A percentile compares a stretch with the other conserved stretches of the same genome.
Evolutionary conservation across 1,139 yeast genomes (phyloP).

Genomic region (Debaryomyces sp.): DNA sequence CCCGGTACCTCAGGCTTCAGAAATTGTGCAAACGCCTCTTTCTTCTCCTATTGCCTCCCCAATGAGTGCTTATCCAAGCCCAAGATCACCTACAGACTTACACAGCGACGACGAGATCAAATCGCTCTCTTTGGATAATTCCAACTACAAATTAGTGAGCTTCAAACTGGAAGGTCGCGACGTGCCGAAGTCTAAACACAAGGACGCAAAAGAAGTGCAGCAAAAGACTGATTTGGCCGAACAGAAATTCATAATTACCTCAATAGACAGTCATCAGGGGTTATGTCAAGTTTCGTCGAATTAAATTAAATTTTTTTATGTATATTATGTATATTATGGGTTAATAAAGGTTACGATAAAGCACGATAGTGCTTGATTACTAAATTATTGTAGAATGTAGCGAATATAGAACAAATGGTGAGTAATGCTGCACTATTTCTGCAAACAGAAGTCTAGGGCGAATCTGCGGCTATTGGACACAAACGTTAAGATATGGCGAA

Average conservation of each 20-base stretch:
- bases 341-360: conserved; percentile 3
- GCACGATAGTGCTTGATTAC: background rate
- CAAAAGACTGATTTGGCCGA: background rate
- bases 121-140: background rate
- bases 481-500: background rate
- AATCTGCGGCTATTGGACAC: conserved; percentile 6
- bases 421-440: conserved; percentile 6
- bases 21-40: conserved; percentile 2
- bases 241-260: conserved; percentile 29
- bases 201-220: background rate
- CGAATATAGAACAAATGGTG: background rate
- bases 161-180: background rate
- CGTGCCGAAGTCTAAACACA: background rate
- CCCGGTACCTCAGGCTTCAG: background rate
- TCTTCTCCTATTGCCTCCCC: conserved; percentile 2
- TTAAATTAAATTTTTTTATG: conserved; percentile 1
- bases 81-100: conserved; percentile 9
- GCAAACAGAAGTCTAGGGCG: background rate
- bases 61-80: conserved; percentile 22
- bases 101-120: conserved; percentile 7
- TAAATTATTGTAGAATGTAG: background rate
- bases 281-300: conserved; percentile 24
- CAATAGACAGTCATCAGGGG: conserved; percentile 27
- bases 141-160: conserved; percentile 1
- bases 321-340: conserved; percentile 6